phyloP scores from a whole-genome alignment of 2,329 filamentous ascomycete genomes.

The Calonectria ilicicola region DNA sequence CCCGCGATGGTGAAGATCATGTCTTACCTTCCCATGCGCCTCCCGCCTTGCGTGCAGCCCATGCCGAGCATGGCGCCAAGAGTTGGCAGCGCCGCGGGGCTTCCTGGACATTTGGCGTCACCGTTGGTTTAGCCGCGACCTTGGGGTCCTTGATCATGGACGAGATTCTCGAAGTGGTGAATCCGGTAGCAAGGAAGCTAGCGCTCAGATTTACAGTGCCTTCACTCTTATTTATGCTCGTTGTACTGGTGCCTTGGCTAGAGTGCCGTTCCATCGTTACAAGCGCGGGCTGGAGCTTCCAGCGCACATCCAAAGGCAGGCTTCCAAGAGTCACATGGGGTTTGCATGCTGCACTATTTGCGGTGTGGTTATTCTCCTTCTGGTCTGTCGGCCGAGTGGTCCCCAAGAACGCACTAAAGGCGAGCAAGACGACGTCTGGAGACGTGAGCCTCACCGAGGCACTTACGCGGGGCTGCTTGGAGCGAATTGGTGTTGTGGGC shows the following conservation, averaged over 20 bases:
- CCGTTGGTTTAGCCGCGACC: slow-evolving; percentile 81
- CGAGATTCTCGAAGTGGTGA: slow-evolving; percentile 83
- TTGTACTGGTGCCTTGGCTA: slow-evolving; percentile 82
- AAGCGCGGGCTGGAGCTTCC: slow-evolving; percentile 71
- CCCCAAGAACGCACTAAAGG: slow-evolving; percentile 52
- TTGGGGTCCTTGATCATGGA: slow-evolving; percentile 85
- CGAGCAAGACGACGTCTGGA: slow-evolving; percentile 34
- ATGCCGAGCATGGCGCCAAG: slow-evolving; percentile 68
- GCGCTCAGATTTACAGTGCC: slow-evolving; percentile 79
- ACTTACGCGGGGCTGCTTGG: slow-evolving; percentile 67
- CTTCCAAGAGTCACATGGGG: slow-evolving; percentile 72
- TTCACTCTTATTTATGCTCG: slow-evolving; percentile 76
- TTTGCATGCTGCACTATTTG: slow-evolving; percentile 72
- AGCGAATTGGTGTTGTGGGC: slow-evolving; percentile 84
- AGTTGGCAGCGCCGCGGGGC: slow-evolving; percentile 64
- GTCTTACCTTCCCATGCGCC: slow-evolving; percentile 74
- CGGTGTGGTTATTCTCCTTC: slow-evolving; percentile 77
- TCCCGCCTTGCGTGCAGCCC: slow-evolving; percentile 66
- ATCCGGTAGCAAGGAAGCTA: slow-evolving; percentile 73
- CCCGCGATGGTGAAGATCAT: slow-evolving; percentile 69
- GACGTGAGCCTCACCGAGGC: slow-evolving; percentile 49
- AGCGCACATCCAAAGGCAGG: slow-evolving; percentile 66
- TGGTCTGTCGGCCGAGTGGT: slow-evolving; percentile 80
- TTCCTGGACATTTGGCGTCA: slow-evolving; percentile 78
- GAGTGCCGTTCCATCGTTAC: slow-evolving; percentile 77